A percentile compares a stretch with the other conserved stretches of the same genome.
These are phyloP conservation scores for Monosporascus sp. DNA, from an alignment of 2,329 filamentous ascomycete species.

Conservation along the genomic window DNA sequence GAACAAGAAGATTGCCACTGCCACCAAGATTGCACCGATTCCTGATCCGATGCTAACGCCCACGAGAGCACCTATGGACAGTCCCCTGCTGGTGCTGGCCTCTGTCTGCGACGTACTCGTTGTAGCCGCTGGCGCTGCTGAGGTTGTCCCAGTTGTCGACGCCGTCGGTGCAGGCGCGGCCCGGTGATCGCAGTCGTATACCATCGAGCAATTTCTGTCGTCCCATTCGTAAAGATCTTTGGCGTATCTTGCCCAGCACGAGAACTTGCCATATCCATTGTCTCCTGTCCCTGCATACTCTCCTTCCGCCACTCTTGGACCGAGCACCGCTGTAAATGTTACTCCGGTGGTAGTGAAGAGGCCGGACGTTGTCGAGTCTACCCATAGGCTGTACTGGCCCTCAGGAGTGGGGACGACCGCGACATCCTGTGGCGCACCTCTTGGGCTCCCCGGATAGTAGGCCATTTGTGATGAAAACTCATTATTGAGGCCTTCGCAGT, in stretches of 20 bases:
- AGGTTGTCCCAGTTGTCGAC: constrained; percentile 1
- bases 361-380: constrained; percentile 20
- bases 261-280: constrained; percentile 27
- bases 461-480: constrained; percentile 26
- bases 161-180: constrained; percentile 1
- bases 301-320: constrained; percentile 21
- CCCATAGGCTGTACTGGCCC: constrained; percentile 23
- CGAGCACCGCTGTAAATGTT: constrained; percentile 23
- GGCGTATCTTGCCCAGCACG: constrained; percentile 24
- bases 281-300: constrained; percentile 25
- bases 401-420: constrained; percentile 18
- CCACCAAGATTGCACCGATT: constrained; percentile 6
- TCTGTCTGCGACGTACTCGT: not conserved
- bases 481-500: constrained; percentile 20
- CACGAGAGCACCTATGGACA: constrained; percentile 11
- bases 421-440: constrained; percentile 20
- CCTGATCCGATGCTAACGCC: constrained; percentile 14
- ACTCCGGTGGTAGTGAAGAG: constrained; percentile 23
- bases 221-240: constrained; percentile 21
- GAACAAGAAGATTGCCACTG: constrained; percentile 6
- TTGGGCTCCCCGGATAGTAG: constrained; percentile 20
- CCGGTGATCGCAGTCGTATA: constrained; percentile 27
- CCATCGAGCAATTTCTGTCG: constrained; percentile 19
- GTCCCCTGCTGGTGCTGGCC: not conserved
- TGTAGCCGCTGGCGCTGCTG: constrained; percentile 3